A percentile compares a stretch with the other conserved stretches of the same genome.
These are phyloP conservation scores for Exophiala xenobiotica DNA, from an alignment of 2,329 filamentous ascomycete species.

Conservation along the genomic window DNA sequence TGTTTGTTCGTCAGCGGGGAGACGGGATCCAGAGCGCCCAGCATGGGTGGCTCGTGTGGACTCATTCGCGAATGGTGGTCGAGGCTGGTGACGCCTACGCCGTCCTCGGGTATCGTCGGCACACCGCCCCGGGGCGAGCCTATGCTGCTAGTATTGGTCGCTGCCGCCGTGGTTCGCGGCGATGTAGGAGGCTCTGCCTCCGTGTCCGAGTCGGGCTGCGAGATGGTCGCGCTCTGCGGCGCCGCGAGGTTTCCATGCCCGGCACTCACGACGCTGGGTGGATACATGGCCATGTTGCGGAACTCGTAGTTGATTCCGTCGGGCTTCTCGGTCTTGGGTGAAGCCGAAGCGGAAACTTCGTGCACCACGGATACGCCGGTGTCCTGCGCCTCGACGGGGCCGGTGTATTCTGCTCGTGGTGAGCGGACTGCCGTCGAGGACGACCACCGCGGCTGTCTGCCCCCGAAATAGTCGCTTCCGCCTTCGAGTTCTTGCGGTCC, in stretches of 20 bases:
- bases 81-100: not conserved
- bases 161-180: not conserved
- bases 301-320: conserved; percentile 15
- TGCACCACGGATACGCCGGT: not conserved
- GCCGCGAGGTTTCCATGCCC: not conserved
- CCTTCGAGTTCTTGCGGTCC: conserved; percentile 9
- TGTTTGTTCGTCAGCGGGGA: not conserved
- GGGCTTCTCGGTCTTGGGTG: not conserved
- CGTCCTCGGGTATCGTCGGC: not conserved
- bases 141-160: too few species aligned
- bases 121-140: not conserved
- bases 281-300: conserved; percentile 14
- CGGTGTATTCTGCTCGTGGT: conserved; percentile 5
- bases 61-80: not conserved
- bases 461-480: conserved; percentile 7
- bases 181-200: not conserved
- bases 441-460: conserved; percentile 12
- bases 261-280: conserved; percentile 16
- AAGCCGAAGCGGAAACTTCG: conserved; percentile 9
- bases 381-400: conserved; percentile 10
- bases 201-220: not conserved
- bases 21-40: not conserved
- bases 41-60: not conserved
- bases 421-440: conserved; percentile 13
- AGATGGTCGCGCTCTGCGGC: not conserved